These are phyloP conservation scores for Smallanthus sonchifolius DNA, from an alignment of 129 eudicot genomes.

Conservation along the genomic window DNA sequence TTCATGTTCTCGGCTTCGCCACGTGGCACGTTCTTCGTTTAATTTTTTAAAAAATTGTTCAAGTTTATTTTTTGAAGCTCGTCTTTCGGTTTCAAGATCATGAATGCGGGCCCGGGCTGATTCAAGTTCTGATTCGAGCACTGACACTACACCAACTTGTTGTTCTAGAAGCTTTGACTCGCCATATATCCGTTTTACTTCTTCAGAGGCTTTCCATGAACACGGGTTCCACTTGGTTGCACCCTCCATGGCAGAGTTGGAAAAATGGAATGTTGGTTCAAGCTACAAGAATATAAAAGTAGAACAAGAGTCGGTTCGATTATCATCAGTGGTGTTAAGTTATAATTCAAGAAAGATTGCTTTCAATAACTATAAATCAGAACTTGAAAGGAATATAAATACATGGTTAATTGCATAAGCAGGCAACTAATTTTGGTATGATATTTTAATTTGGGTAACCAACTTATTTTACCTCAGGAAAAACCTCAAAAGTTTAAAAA, in stretches of 20 bases:
- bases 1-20: slow-evolving; percentile 94
- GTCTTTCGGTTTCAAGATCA: slow-evolving; percentile 74
- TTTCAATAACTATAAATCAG: not conserved
- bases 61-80: slow-evolving; percentile 82
- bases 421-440: not conserved
- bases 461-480: not conserved
- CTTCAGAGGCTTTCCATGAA: slow-evolving; percentile 51
- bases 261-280: slow-evolving; percentile 53
- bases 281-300: slow-evolving; percentile 35
- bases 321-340: not conserved
- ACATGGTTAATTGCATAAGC: not conserved
- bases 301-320: not conserved
- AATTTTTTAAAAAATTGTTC: slow-evolving; percentile 80
- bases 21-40: slow-evolving; percentile 73
- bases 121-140: slow-evolving; percentile 75
- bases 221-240: slow-evolving; percentile 95
- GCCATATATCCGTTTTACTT: slow-evolving; percentile 32
- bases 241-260: slow-evolving; percentile 88
- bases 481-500: not conserved
- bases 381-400: not conserved
- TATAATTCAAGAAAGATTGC: not conserved
- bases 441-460: too few relatives aligned
- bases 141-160: slow-evolving; percentile 45
- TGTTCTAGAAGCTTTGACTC: slow-evolving; percentile 41
- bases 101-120: slow-evolving; percentile 60